phyloP scores from a whole-genome alignment of 2,329 filamentous ascomycete genomes.

The Lasiodiplodia citricola region DNA sequence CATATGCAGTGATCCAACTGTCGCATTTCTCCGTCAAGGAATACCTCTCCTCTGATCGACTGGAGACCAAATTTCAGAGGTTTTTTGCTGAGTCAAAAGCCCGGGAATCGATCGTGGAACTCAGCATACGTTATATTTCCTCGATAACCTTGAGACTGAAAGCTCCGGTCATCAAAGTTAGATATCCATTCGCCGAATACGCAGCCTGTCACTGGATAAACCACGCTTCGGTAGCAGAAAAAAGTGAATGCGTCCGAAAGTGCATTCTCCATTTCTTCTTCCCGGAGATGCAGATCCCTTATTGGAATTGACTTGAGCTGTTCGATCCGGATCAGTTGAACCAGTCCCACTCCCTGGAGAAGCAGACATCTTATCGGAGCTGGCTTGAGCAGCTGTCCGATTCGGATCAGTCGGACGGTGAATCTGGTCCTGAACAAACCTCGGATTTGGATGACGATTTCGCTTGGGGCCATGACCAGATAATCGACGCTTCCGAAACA shows the following conservation, averaged over 20 bases:
- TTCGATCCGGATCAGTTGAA: constrained; percentile 29
- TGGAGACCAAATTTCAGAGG: constrained; percentile 20
- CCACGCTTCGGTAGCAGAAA: constrained; percentile 32
- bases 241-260: constrained; percentile 23
- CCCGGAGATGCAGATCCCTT: constrained; percentile 30
- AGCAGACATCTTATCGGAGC: too few relatives aligned
- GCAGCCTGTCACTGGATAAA: constrained; percentile 36
- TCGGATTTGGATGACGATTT: too few relatives aligned
- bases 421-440: too few relatives aligned
- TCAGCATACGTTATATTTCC: constrained; percentile 36
- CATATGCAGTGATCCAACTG: constrained; percentile 26
- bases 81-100: constrained; percentile 32
- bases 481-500: too few relatives aligned
- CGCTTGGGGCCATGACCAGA: too few relatives aligned
- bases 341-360: too few relatives aligned
- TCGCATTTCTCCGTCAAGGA: constrained; percentile 46
- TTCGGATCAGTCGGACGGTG: too few relatives aligned
- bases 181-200: constrained; percentile 36
- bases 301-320: constrained; percentile 33
- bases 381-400: too few relatives aligned
- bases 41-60: constrained; percentile 37
- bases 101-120: constrained; percentile 32
- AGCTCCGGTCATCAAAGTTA: constrained; percentile 8
- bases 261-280: constrained; percentile 17
- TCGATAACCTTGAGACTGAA: not conserved